Percentiles rank a stretch among this genome's conserved stretches.
These are phyloP conservation scores for Mycena filopes DNA, from an alignment of 768 basidiomycete genomes.

Conservation along the genomic window DNA sequence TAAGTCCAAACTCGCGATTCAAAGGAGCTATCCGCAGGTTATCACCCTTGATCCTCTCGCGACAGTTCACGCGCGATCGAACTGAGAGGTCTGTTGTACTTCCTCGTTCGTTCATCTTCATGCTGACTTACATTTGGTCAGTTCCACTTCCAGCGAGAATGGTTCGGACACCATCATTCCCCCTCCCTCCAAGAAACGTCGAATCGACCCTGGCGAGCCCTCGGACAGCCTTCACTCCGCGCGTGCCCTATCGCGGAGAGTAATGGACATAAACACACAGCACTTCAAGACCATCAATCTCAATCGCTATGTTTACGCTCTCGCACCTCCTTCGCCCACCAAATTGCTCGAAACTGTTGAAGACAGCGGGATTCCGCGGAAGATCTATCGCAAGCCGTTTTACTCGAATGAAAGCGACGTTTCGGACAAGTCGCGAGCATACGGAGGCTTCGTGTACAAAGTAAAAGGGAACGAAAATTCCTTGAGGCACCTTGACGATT, in stretches of 20 bases:
- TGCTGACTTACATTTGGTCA: background rate
- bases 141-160: constrained; percentile 30
- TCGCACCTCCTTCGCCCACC: constrained; percentile 60
- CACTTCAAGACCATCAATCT: constrained; percentile 35
- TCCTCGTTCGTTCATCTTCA: background rate
- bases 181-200: constrained; percentile 36
- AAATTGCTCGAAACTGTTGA: constrained; percentile 59
- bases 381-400: constrained; percentile 80
- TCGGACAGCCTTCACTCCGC: background rate
- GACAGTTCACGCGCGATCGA: background rate
- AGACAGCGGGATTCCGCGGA: constrained; percentile 60
- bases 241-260: constrained; percentile 18
- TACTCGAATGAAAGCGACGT: constrained; percentile 81
- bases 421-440: constrained; percentile 76
- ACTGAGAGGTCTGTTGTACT: background rate
- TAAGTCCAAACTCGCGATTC: background rate
- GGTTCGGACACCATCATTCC: background rate
- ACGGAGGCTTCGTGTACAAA: constrained; percentile 80
- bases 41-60: constrained; percentile 15
- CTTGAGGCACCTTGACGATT: constrained; percentile 68
- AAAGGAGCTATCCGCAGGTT: background rate
- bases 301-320: constrained; percentile 59
- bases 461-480: constrained; percentile 72
- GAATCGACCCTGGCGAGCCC: constrained; percentile 34
- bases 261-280: constrained; percentile 35